Evolutionary conservation across 139 green algal genomes (phyloP).

Genomic region (Coelastrella sp.): DNA sequence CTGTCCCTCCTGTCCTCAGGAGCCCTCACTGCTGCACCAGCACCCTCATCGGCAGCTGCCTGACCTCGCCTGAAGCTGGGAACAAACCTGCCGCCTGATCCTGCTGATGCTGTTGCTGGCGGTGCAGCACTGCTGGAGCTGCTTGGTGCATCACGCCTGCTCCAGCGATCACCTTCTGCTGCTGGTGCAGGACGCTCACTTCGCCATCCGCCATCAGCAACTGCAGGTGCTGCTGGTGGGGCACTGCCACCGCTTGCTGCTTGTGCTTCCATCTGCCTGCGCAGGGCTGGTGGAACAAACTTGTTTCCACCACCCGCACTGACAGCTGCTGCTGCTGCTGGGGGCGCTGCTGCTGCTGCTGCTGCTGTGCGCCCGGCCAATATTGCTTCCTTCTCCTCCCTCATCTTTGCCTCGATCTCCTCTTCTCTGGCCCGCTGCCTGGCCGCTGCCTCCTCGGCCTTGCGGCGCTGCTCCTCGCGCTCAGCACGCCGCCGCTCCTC

Average conservation of each 20-base stretch:
- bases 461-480: slow-evolving; percentile 63
- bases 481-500: slow-evolving; percentile 54
- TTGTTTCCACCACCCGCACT: slow-evolving; percentile 26
- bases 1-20: not conserved
- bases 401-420: slow-evolving; percentile 70
- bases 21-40: not conserved
- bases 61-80: slow-evolving; percentile 9
- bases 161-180: slow-evolving; percentile 13
- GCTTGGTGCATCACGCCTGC: not conserved
- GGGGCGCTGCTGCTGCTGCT: slow-evolving; percentile 14
- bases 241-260: slow-evolving; percentile 15
- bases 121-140: not conserved
- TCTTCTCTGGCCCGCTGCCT: slow-evolving; percentile 64
- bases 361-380: not conserved
- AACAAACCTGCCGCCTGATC: slow-evolving; percentile 24
- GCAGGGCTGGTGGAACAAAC: slow-evolving; percentile 25
- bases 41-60: not conserved
- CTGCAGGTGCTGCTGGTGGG: slow-evolving; percentile 14
- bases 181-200: not conserved
- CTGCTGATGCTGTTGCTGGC: slow-evolving; percentile 2
- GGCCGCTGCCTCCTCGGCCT: slow-evolving; percentile 64
- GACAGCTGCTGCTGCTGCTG: slow-evolving; percentile 11
- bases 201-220: not conserved
- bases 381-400: slow-evolving; percentile 49
- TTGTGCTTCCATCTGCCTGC: slow-evolving; percentile 34